These are phyloP conservation scores for Pseudoperonospora humuli DNA, from an alignment of 352 stramenopile species.

Conservation along the genomic window DNA sequence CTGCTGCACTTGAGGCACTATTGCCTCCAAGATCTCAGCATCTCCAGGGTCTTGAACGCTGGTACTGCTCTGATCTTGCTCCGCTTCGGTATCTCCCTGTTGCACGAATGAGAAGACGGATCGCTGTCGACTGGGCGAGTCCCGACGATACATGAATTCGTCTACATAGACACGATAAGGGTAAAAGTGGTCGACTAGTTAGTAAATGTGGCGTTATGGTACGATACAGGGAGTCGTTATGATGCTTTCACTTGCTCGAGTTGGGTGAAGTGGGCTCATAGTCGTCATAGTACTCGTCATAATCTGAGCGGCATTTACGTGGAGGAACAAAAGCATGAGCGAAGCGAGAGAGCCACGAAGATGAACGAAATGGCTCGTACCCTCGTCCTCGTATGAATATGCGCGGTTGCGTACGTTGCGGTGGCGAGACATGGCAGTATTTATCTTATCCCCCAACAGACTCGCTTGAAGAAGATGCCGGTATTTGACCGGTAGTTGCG, in stretches of 20 bases:
- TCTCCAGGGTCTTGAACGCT: constrained; percentile 32
- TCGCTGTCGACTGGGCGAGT: constrained; percentile 66
- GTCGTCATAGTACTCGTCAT: constrained; percentile 69
- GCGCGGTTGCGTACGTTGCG: constrained; percentile 81
- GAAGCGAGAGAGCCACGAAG: neutral
- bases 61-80: constrained; percentile 1
- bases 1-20: constrained; percentile 52
- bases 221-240: neutral
- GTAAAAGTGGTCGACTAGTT: neutral
- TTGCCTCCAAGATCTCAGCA: constrained; percentile 40
- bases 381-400: constrained; percentile 86
- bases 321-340: neutral
- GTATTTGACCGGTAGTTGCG: neutral
- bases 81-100: constrained; percentile 18
- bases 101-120: constrained; percentile 81
- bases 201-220: neutral
- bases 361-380: constrained; percentile 7
- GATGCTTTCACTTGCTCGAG: constrained; percentile 32
- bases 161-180: constrained; percentile 28
- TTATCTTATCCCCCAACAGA: neutral
- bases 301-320: constrained; percentile 26
- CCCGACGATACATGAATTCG: constrained; percentile 75
- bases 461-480: neutral
- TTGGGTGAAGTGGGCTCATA: constrained; percentile 51
- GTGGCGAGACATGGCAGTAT: constrained; percentile 69